Evolutionary conservation across 495 filamentous ascomycete species (phyloP), one percentile per base, ranked within the genome.

Genomic region (Monascus purpureus): DNA sequence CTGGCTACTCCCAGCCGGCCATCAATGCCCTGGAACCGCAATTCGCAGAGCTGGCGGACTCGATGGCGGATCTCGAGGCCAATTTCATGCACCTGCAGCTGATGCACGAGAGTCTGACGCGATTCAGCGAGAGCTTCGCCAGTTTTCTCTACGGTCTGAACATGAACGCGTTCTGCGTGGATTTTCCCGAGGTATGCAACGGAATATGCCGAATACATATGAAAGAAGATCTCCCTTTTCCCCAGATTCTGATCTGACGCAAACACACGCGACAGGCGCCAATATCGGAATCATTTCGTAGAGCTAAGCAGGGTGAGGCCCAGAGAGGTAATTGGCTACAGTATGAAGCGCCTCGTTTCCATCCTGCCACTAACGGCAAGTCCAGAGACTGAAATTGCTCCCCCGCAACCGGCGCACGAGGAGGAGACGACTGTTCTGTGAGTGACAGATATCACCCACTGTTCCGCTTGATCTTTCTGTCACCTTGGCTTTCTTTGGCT

Each of bases 101-200:
- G 35, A 92, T 97, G 83, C 86, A 97, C 51, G 88, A 97, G 61
- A 93, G 83, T 42, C 47, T 97, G 53, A 76, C 84, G 25, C 72
- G 90, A 6, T 97, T 97, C 54, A 88, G 80, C 51, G 90, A 97
- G 67, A 90, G 77, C 54, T 97, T 97, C 50, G 88, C 87, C 0
- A 82, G 75, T 47, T 96, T 97, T 42, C 49, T 97, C 32, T 96
- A 96, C 39, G 90, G 90, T 2, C 49, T 97, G 53, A 95, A 96
- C 43, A 92, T 97, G 83, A 96, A 95, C 55, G 90, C 92, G 3
- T 97, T 95, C 49, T 97, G 90, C 52, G 87, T 96, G 23, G 90
- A 96, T 58, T 96, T 96, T 51, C 82, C 85, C 0, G 92, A 97
- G 73, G 86, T 87, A 61, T n/a, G n/a, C n/a, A n/a, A n/a, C n/a